Evolutionary conservation across 2,329 filamentous ascomycete species (phyloP), one percentile per base, ranked within the genome.

Genomic region (Hypoxylon sp.): DNA sequence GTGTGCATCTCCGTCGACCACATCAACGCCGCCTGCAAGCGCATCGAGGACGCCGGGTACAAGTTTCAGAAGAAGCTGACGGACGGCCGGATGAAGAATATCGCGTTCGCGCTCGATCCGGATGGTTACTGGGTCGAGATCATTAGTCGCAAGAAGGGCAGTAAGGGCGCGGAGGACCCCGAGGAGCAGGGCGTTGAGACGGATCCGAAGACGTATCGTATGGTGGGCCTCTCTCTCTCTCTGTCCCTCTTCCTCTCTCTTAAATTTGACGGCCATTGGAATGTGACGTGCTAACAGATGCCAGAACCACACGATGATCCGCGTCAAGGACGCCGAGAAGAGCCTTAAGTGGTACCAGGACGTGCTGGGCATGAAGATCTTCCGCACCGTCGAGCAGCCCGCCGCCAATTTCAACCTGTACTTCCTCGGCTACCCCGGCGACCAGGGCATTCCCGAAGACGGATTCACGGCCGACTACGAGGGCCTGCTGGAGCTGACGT

Each of bases 41-140:
- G 94, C 63, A 87, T 99, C 67, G 93, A 97, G 79, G 92, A 95
- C 77, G 94, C 92, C 5, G 94, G 94, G 0, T 97, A 97, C 82
- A 87, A 87, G 69, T 99, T 98, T 82, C 93, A 98, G 85, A 98
- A 98, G 89, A 97, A 93, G 82, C 84, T 98, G 63, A 89, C 89
- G 0, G 95, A 98, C 72, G 96, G 96, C 2, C 87, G 91, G 63
- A 97, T 97, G 93, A 87, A 86, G 75, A 82, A 92, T 76, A 97
- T 98, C 75, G 96, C 95, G 0, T 98, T 98, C 78, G 94, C 86
- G 1, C 87, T 97, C 60, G 94, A 97, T 74, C 94, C 94, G 0
- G 93, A 97, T 79, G 91, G 89, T 36, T 95, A 95, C 80, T 94
- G 93, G 92, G 91, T 96, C 2, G 93, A 96, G 80, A 85, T 97